phyloP scores from a whole-genome alignment of 164 flowering plant genomes.

The Kingdonia uniflora region DNA sequence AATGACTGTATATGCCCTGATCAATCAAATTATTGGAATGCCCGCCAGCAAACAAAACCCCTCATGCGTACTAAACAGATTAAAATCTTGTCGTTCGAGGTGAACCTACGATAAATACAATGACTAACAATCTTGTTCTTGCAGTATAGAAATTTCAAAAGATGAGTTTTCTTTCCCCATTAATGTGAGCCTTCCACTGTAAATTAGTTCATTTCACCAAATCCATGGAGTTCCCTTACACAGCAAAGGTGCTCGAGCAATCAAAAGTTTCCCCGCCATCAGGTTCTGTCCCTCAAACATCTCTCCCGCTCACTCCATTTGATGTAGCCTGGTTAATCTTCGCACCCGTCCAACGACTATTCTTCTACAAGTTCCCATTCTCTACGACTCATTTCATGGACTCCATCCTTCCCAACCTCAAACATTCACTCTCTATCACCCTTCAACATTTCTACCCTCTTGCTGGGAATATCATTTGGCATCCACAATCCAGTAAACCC shows the following conservation, averaged over 20 bases:
- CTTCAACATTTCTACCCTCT: conserved; percentile 35
- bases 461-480: conserved; percentile 20
- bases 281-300: conserved; percentile 1
- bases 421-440: conserved; percentile 28
- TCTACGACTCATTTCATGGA: conserved; percentile 13
- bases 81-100: no score
- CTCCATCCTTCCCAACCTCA: conserved; percentile 23
- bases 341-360: conserved; percentile 19
- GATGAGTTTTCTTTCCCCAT: no score
- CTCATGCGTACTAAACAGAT: no score
- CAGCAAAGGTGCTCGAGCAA: background rate
- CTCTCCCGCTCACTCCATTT: conserved; percentile 20
- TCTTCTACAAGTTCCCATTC: conserved; percentile 25
- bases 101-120: no score
- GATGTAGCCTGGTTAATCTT: conserved; percentile 16
- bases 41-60: no score
- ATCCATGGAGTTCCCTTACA: no score
- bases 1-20: no score
- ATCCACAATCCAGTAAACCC: conserved; percentile 17
- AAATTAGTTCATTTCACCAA: no score
- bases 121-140: no score
- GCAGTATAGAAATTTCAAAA: no score
- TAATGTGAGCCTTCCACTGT: no score
- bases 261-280: conserved; percentile 6
- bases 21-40: no score